Percentiles rank a stretch among this genome's conserved stretches.
These are phyloP conservation scores for Shiraia sp. DNA, from an alignment of 2,329 filamentous ascomycete species.

Conservation along the genomic window DNA sequence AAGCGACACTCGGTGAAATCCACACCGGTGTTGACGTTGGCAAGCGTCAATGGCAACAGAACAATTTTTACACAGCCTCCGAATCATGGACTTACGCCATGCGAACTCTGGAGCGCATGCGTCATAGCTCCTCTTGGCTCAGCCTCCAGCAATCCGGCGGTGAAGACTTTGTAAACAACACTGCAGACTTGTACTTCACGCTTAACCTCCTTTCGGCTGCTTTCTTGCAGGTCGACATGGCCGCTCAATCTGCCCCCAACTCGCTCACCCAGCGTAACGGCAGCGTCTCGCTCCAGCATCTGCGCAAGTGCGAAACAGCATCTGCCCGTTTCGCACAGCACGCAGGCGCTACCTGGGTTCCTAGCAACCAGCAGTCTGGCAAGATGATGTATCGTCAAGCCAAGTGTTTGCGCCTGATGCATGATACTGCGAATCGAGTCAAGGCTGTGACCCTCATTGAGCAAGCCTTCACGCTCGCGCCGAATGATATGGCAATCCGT, in stretches of 20 bases:
- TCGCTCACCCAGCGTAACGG: slow-evolving; percentile 18
- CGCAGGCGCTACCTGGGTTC: slow-evolving; percentile 25
- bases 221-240: slow-evolving; percentile 31
- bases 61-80: slow-evolving; percentile 20
- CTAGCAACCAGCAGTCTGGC: slow-evolving; percentile 24
- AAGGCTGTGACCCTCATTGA: slow-evolving; percentile 21
- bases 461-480: slow-evolving; percentile 19
- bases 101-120: slow-evolving; percentile 34
- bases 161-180: slow-evolving; percentile 27
- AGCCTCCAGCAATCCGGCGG: slow-evolving; percentile 22
- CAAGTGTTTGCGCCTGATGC: slow-evolving; percentile 23
- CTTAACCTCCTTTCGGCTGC: slow-evolving; percentile 28
- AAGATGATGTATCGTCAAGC: slow-evolving; percentile 32
- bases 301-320: slow-evolving; percentile 26
- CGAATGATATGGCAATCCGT: slow-evolving; percentile 20
- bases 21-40: slow-evolving; percentile 30
- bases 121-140: slow-evolving; percentile 29
- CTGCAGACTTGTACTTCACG: slow-evolving; percentile 28
- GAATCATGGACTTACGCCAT: slow-evolving; percentile 28
- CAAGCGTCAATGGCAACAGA: slow-evolving; percentile 33
- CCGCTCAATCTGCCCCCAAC: slow-evolving; percentile 2
- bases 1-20: slow-evolving; percentile 26
- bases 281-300: slow-evolving; percentile 12
- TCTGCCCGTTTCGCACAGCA: slow-evolving; percentile 29
- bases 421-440: slow-evolving; percentile 7